Evolutionary conservation across 805 yeast species (phyloP).

Genomic region (Lipomyces sp.): DNA sequence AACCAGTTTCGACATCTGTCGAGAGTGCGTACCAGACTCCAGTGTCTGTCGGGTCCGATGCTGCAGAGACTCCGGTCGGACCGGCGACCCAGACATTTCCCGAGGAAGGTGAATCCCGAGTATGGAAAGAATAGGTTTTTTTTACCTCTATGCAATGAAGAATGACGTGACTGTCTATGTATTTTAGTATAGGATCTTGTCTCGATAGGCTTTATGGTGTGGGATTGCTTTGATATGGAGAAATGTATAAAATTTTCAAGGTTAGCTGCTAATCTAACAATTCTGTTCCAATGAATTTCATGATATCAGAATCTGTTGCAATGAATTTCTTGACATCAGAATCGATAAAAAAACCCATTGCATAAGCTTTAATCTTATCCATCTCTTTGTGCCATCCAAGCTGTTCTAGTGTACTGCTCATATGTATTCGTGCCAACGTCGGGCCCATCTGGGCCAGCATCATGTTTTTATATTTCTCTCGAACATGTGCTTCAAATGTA

Average conservation of each 20-base stretch:
- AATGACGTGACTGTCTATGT: background rate
- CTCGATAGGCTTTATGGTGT: background rate
- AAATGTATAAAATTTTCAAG: background rate
- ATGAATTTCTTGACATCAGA: background rate
- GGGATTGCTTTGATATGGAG: background rate
- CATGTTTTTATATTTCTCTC: background rate
- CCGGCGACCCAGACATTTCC: background rate
- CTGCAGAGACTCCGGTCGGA: background rate
- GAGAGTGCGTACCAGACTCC: background rate
- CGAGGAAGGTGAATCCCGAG: background rate
- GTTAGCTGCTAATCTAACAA: too few relatives aligned
- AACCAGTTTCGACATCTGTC: background rate
- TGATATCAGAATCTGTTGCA: background rate
- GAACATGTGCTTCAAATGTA: background rate
- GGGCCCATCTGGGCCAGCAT: constrained; percentile 10
- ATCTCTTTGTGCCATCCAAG: constrained; percentile 16
- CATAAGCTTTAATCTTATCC: constrained; percentile 11
- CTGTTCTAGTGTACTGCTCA: constrained; percentile 3
- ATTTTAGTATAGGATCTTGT: background rate
- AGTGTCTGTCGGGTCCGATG: background rate
- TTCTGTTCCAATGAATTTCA: background rate
- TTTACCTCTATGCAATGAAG: background rate
- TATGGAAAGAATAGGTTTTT: background rate
- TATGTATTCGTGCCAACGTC: constrained; percentile 5
- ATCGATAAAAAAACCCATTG: background rate